phyloP scores from a whole-genome alignment of 306 rosid species.

The Inga oerstediana region DNA sequence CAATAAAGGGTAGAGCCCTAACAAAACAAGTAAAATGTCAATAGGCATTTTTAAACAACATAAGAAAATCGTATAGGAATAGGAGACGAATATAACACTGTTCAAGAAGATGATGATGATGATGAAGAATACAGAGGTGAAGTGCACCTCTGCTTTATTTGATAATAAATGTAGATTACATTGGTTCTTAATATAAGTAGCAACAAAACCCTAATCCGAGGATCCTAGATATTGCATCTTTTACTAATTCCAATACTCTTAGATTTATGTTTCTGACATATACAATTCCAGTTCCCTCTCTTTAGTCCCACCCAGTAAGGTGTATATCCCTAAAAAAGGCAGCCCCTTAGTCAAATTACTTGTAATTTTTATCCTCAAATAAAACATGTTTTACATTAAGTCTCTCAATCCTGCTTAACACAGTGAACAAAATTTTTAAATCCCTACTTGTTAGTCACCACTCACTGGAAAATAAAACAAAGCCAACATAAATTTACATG shows the following conservation, averaged over 20 bases:
- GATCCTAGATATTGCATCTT: background rate
- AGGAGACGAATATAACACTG: background rate
- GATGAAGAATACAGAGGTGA: background rate
- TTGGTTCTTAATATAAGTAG: background rate
- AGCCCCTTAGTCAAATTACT: background rate
- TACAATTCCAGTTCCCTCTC: background rate
- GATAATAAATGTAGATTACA: background rate
- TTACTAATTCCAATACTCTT: background rate
- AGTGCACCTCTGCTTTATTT: background rate
- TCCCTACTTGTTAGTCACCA: background rate
- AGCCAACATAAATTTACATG: background rate
- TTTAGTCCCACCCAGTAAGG: background rate
- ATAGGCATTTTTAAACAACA: background rate
- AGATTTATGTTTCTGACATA: background rate
- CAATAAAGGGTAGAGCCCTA: constrained; percentile 70
- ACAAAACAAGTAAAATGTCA: constrained; percentile 32
- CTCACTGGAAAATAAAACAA: background rate
- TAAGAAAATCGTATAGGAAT: background rate
- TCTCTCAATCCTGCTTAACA: background rate
- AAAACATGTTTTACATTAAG: background rate
- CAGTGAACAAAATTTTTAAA: background rate
- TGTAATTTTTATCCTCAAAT: background rate
- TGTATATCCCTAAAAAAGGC: constrained; percentile 15
- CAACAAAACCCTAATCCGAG: background rate
- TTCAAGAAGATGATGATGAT: background rate